These are phyloP conservation scores for Paraphaeosphaeria minitans DNA, from an alignment of 2,329 filamentous ascomycete genomes.

Conservation along the genomic window DNA sequence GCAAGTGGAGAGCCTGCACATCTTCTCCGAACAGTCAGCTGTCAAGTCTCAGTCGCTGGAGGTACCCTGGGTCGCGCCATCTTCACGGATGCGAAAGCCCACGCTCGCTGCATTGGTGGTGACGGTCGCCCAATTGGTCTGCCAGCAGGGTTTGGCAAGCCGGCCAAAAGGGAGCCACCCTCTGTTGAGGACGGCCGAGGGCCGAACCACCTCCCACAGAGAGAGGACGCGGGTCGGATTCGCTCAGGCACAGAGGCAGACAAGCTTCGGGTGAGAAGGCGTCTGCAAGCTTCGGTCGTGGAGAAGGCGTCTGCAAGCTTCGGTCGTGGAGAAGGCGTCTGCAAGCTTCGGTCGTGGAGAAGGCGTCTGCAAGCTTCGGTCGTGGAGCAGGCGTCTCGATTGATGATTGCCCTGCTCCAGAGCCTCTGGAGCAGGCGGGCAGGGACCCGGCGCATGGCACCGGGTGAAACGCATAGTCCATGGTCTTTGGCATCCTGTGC, in stretches of 20 bases:
- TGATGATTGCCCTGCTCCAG: too few relatives aligned
- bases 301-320: conserved; percentile 9
- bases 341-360: not conserved
- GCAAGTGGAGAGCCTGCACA: conserved; percentile 7
- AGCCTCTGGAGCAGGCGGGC: conserved; percentile 12
- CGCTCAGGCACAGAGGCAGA: conserved; percentile 18
- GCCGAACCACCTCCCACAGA: conserved; percentile 13
- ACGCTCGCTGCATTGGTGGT: conserved; percentile 5
- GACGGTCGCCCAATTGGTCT: conserved; percentile 16
- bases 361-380: conserved; percentile 7
- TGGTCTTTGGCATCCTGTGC: conserved; percentile 35
- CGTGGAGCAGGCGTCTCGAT: conserved; percentile 9
- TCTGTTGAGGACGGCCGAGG: conserved; percentile 1
- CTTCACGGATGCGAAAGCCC: not conserved
- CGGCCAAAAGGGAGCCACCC: conserved; percentile 11
- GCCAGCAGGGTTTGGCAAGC: conserved; percentile 2
- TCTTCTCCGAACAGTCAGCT: conserved; percentile 1
- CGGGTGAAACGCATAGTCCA: conserved; percentile 38
- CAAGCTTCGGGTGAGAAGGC: too few relatives aligned
- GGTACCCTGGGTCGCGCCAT: conserved; percentile 1
- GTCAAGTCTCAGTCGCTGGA: not conserved
- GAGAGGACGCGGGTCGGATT: conserved; percentile 24
- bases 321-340: conserved; percentile 5
- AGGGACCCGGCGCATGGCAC: conserved; percentile 23
- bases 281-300: too few relatives aligned